phyloP scores from a whole-genome alignment of 345 rosid species.

The Melaleuca quinquenervia region DNA sequence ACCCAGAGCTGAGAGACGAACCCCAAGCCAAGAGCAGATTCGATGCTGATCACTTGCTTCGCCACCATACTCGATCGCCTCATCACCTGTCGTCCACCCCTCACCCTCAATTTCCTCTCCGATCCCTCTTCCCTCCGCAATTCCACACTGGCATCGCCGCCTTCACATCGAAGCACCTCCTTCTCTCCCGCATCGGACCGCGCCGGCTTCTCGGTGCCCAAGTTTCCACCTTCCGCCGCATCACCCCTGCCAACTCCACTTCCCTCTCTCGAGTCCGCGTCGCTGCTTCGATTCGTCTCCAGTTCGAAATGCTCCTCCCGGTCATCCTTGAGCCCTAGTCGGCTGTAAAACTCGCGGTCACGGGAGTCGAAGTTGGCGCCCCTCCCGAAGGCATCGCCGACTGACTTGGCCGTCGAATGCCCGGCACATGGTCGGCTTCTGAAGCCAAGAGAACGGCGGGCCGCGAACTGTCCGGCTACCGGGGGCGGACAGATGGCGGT shows the following conservation, averaged over 20 bases:
- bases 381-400: neutral
- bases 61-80: slow-evolving; percentile 67
- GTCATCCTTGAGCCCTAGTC: slow-evolving; percentile 26
- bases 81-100: slow-evolving; percentile 32
- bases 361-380: neutral
- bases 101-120: slow-evolving; percentile 1
- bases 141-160: neutral
- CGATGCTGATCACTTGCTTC: slow-evolving; percentile 70
- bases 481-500: neutral
- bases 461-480: neutral
- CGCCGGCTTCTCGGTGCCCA: slow-evolving; percentile 1
- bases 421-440: neutral
- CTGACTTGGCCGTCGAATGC: neutral
- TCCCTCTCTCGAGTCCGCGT: neutral
- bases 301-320: slow-evolving; percentile 3
- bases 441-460: neutral
- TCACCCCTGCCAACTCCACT: neutral
- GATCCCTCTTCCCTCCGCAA: neutral
- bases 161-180: slow-evolving; percentile 9
- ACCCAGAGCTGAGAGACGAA: slow-evolving; percentile 85
- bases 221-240: neutral
- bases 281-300: neutral
- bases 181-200: slow-evolving; percentile 1
- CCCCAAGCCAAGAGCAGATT: slow-evolving; percentile 72
- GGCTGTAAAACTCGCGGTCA: slow-evolving; percentile 4